Base-by-base conservation (phyloP, 768 basidiomycete genomes). In the Ramaria sp. region DNA sequence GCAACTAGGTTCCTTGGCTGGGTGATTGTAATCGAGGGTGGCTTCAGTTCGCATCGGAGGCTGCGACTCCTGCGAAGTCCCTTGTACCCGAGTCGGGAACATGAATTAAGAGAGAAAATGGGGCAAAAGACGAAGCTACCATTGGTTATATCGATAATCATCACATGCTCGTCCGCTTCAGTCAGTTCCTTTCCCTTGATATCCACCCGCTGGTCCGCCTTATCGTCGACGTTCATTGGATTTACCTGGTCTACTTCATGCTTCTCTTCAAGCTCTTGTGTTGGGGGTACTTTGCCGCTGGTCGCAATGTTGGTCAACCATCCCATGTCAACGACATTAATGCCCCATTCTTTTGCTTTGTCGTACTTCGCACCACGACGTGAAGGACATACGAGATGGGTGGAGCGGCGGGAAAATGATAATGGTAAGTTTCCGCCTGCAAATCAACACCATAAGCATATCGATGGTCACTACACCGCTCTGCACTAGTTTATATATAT, bases 381-480 rank as follows among this genome's bases (percentile, higher is more conserved):
- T 5, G 79, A 73, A 0, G 86, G 85, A 63, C 90, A 92, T 7
- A 96, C 69, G 1, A 96, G 73, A 60, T 95, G 88, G 0, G 92
- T 93, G 1, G 83, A 78, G 10, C 73, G 75, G 16, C 79, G 74
- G 13, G 79, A 84, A 65, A 85, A 85, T n/a, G 69, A 71, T 0
- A 75, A 69, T 3, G 79, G 73, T 1, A 80, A 70, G 3, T 62
- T 73, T 36, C 82, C 74, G 10, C 83, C 83, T 85, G 48, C 16
- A 50, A 48, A 22, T 24, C 36, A 48, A 34, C 43, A 44, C 34
- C 38, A 44, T 45, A 20, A 20, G 34, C 18, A 56, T 38, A 18
- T 27, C 45, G 27, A 5, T 25, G 45, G 18, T 5, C 22, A 47
- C n/a, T n/a, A n/a, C n/a, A n/a, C n/a, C n/a, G n/a, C n/a, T n/a